Evolutionary conservation across 805 yeast genomes (phyloP).

Genomic region (Starmerella etchellsii): DNA sequence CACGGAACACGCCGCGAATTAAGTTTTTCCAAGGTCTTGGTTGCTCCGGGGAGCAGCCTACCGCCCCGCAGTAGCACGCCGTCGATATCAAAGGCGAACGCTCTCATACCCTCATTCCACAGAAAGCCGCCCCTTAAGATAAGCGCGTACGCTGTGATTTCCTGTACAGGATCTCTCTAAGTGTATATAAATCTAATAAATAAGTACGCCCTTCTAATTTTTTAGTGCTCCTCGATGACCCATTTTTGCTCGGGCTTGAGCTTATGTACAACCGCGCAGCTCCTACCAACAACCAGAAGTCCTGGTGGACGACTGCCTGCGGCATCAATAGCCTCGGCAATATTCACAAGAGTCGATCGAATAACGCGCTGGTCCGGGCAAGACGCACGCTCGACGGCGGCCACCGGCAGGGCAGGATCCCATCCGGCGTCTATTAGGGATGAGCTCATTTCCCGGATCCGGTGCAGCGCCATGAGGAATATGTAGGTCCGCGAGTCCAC

Average conservation of each 20-base stretch:
- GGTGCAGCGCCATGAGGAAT: slow-evolving; percentile 79
- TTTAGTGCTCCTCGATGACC: slow-evolving; percentile 36
- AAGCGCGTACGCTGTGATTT: background rate
- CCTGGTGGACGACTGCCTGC: slow-evolving; percentile 92
- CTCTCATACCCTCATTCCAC: slow-evolving; percentile 27
- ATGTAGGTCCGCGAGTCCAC: slow-evolving; percentile 65
- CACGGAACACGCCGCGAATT: slow-evolving; percentile 72
- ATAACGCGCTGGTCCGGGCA: slow-evolving; percentile 86
- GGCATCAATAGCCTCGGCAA: slow-evolving; percentile 59
- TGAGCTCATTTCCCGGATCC: slow-evolving; percentile 33
- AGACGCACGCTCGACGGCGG: slow-evolving; percentile 80
- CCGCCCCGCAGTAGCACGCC: slow-evolving; percentile 84
- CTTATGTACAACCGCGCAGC: slow-evolving; percentile 45
- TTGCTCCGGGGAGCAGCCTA: slow-evolving; percentile 68
- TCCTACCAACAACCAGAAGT: slow-evolving; percentile 63
- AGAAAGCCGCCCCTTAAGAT: too few species aligned
- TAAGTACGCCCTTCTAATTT: too few species aligned
- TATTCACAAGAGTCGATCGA: slow-evolving; percentile 52
- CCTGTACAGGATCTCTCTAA: background rate
- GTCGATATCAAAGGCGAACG: slow-evolving; percentile 87
- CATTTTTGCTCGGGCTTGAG: slow-evolving; percentile 26
- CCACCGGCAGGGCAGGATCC: slow-evolving; percentile 63
- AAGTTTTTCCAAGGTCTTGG: slow-evolving; percentile 54
- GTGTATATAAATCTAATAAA: too few species aligned
- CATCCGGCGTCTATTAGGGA: slow-evolving; percentile 45